These are phyloP conservation scores for Botrytis galanthina DNA, from an alignment of 2,329 filamentous ascomycete genomes.

Conservation along the genomic window DNA sequence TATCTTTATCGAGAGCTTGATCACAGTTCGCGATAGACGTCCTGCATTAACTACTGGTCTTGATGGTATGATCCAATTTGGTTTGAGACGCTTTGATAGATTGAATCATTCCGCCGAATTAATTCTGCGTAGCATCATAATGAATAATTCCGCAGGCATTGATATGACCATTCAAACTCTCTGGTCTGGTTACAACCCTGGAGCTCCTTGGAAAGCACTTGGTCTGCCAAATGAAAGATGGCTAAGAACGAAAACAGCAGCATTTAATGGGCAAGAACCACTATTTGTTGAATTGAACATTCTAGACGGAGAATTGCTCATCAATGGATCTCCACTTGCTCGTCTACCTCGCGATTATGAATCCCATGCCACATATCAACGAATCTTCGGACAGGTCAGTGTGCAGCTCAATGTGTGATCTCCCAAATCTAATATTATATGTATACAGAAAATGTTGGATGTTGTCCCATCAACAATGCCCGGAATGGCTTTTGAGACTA, in stretches of 20 bases:
- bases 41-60: conserved; percentile 38
- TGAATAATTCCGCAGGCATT: conserved; percentile 22
- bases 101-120: conserved; percentile 28
- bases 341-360: conserved; percentile 49
- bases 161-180: conserved; percentile 32
- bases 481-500: conserved; percentile 41
- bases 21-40: conserved; percentile 41
- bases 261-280: background rate
- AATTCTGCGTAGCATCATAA: conserved; percentile 20
- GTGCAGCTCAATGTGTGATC: background rate
- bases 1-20: conserved; percentile 41
- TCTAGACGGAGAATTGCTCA: conserved; percentile 50
- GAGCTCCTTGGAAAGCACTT: conserved; percentile 32
- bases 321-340: conserved; percentile 50
- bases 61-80: background rate
- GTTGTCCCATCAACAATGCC: conserved; percentile 37
- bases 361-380: conserved; percentile 24
- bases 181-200: conserved; percentile 36
- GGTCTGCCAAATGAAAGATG: conserved; percentile 38
- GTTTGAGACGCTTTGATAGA: conserved; percentile 20
- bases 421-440: conserved; percentile 14
- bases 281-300: conserved; percentile 48
- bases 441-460: conserved; percentile 21
- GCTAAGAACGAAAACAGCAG: conserved; percentile 34
- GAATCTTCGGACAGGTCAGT: conserved; percentile 26